Base-by-base conservation (phyloP, 106 monocot genomes). In the Chionographis japonica region DNA sequence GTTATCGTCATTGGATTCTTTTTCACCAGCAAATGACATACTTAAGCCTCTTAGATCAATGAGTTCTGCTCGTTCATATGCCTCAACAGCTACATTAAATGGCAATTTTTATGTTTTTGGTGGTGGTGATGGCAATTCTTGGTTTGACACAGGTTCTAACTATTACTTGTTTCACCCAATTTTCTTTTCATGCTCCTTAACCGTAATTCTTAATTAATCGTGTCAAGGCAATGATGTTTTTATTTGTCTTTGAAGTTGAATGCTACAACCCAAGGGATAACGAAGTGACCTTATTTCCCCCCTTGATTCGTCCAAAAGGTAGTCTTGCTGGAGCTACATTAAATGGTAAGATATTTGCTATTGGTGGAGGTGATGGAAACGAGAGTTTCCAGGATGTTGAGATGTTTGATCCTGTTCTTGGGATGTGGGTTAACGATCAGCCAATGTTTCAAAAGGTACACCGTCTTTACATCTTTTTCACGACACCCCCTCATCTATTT, bases 321-420 rank as follows among this genome's bases (percentile, higher is more conserved):
- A 78, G 75, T 68, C 73, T 91, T 56, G 95, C 84, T 56, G 88
- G 86, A 43, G 83, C 77, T 66, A 79, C 75, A 20, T 68, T 91
- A 38, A 75, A 84, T 42, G 73, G 65, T 6, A 95, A 88, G 61
- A 86, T 95, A 70, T 95, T 61, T 79, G 95, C 91, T 54, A 79
- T 95, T 69, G 95, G 95, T 51, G 95, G 95, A 53, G 81, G 95
- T 40, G 68, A 91, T 78, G 88, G 79, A 38, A 10, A 7, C 10
- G 72, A 77, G 2, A 54, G 68, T 71, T 86, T 88, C 50, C 72
- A 91, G 40, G 82, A 86, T 60, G 85, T 95, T 62, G 95, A 95
- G 76, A 86, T 95, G 79, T 79, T 91, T 69, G 88, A 91, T 81
- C 91, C 95, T 62, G 60, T 67, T 46, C 68, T 88, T 43, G 91